A percentile compares a stretch with the other conserved stretches of the same genome.
Conservation (phyloP, 805 yeast genomes). For the Cyberlindnera suaveolens region DNA sequence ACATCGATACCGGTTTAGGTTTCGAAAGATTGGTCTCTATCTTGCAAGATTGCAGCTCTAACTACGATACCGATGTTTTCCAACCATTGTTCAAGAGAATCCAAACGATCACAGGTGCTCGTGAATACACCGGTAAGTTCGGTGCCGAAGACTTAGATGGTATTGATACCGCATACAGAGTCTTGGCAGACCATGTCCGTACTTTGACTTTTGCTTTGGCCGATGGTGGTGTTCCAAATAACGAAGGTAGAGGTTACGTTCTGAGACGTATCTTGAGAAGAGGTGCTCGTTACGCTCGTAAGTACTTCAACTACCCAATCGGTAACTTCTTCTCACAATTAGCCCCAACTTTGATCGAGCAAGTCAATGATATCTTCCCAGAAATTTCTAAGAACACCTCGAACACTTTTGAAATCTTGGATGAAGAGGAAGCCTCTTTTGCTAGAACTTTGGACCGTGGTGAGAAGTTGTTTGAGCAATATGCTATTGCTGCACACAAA, state of each 20-base stretch:
- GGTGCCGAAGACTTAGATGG: slow-evolving; percentile 93
- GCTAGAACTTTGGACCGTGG: slow-evolving; percentile 97
- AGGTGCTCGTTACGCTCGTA: slow-evolving; percentile 95
- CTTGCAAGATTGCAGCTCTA: slow-evolving; percentile 83
- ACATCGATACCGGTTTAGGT: slow-evolving; percentile 98
- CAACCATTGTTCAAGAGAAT: slow-evolving; percentile 80
- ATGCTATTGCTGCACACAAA: slow-evolving; percentile 76
- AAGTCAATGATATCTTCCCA: slow-evolving; percentile 86
- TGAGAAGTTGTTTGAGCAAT: slow-evolving; percentile 91
- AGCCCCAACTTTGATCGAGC: slow-evolving; percentile 88
- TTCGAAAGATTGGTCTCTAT: slow-evolving; percentile 95
- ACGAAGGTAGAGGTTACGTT: slow-evolving; percentile 98
- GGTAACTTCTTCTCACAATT: slow-evolving; percentile 89
- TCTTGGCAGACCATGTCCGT: slow-evolving; percentile 96
- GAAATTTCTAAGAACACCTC: slow-evolving; percentile 70
- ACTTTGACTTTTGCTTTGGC: slow-evolving; percentile 93
- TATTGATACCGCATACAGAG: slow-evolving; percentile 96
- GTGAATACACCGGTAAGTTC: slow-evolving; percentile 87
- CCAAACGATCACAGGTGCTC: slow-evolving; percentile 88
- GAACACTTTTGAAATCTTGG: slow-evolving; percentile 80
- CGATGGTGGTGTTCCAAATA: slow-evolving; percentile 99
- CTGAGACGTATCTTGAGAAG: slow-evolving; percentile 94
- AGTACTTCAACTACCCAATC: slow-evolving; percentile 92
- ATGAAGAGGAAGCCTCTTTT: slow-evolving; percentile 94
- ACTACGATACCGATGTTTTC: slow-evolving; percentile 97